A percentile compares a stretch with the other conserved stretches of the same genome.
phyloP scores from a whole-genome alignment of 768 basidiomycete genomes.

The Pulveroboletus sp. region DNA sequence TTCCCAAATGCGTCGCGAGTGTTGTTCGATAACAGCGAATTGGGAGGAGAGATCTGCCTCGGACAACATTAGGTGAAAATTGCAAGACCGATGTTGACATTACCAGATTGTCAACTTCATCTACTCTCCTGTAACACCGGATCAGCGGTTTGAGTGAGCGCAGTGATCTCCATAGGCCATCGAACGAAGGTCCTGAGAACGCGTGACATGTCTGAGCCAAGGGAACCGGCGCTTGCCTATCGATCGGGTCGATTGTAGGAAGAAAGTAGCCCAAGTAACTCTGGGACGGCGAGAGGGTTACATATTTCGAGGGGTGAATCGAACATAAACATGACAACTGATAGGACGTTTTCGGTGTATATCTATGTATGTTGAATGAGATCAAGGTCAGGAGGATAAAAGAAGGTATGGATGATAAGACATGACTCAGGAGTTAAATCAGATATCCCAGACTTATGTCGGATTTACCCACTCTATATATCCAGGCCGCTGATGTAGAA shows the following conservation, averaged over 20 bases:
- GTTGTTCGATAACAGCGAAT: constrained; percentile 3
- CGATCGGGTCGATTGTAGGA: background rate
- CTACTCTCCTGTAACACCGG: constrained; percentile 1
- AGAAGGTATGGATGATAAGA: too few relatives aligned
- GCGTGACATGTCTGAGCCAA: constrained; percentile 10
- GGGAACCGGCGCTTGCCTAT: background rate
- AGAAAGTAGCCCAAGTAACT: constrained; percentile 9
- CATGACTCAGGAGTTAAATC: too few relatives aligned
- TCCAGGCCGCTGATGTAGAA: background rate
- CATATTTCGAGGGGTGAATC: background rate
- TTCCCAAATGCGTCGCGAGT: constrained; percentile 6
- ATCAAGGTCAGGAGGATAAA: too few relatives aligned
- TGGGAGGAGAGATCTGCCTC: constrained; percentile 1
- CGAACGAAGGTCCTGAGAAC: constrained; percentile 9
- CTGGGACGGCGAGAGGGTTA: constrained; percentile 1
- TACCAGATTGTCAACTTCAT: background rate
- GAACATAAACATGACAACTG: background rate
- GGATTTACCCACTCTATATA: background rate
- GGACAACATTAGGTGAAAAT: background rate
- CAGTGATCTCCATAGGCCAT: constrained; percentile 9
- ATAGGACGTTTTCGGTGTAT: background rate
- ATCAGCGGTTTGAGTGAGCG: constrained; percentile 12
- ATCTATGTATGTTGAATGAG: too few relatives aligned
- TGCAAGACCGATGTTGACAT: background rate
- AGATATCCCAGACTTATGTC: background rate